Percentiles rank a stretch among this genome's conserved stretches.
These are phyloP conservation scores for Solanum pennellii DNA, from an alignment of 257 asterid genomes.

Conservation along the genomic window DNA sequence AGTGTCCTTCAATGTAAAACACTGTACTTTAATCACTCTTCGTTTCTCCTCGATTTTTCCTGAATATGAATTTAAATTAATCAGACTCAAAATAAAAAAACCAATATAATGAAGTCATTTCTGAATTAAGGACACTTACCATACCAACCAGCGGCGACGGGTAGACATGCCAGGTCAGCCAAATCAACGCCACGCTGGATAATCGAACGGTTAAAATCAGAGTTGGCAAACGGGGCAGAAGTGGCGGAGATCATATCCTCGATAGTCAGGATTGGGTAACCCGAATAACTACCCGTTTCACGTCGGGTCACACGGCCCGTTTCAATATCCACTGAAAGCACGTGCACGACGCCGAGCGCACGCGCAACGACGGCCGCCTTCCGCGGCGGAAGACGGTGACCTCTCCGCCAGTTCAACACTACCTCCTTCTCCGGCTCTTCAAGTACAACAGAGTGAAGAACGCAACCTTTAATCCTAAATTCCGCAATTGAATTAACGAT, in stretches of 20 bases:
- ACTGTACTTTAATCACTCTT: slow-evolving; percentile 72
- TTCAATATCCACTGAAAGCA: slow-evolving; percentile 49
- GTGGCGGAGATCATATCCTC: slow-evolving; percentile 73
- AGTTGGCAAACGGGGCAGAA: slow-evolving; percentile 64
- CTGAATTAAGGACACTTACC: slow-evolving; percentile 25
- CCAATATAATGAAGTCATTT: background rate
- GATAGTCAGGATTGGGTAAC: slow-evolving; percentile 80
- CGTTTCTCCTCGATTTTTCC: slow-evolving; percentile 65
- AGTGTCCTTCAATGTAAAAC: slow-evolving; percentile 70
- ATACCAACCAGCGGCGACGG: slow-evolving; percentile 79
- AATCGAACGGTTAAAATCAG: slow-evolving; percentile 76
- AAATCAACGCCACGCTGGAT: slow-evolving; percentile 73
- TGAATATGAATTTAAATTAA: background rate
- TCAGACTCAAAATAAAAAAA: too few relatives aligned
- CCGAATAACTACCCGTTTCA: slow-evolving; percentile 34
- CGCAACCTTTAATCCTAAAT: slow-evolving; percentile 34
- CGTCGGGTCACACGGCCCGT: slow-evolving; percentile 32
- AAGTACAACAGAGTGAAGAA: slow-evolving; percentile 66
- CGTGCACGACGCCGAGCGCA: slow-evolving; percentile 30
- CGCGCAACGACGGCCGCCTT: slow-evolving; percentile 82
- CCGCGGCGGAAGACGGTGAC: slow-evolving; percentile 47
- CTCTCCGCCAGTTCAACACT: slow-evolving; percentile 57
- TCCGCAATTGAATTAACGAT: slow-evolving; percentile 15
- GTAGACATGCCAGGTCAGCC: slow-evolving; percentile 73
- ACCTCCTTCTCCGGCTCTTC: slow-evolving; percentile 60